Base-by-base conservation (phyloP, 1,284 basidiomycete genomes). In the Trametes hirsuta region DNA sequence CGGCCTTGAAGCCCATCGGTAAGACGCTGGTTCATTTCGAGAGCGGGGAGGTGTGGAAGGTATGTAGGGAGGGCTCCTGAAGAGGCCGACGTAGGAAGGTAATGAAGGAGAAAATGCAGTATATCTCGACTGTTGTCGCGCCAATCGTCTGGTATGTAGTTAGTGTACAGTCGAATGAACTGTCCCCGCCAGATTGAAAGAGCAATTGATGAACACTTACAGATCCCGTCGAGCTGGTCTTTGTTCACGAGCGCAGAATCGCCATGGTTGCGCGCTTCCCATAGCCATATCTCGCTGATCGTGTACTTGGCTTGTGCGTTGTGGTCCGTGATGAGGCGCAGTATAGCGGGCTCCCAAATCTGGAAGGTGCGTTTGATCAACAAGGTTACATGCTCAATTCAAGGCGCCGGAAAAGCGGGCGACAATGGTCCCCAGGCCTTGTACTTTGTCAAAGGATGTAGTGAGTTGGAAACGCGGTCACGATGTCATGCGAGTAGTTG, bases 191-290 rank as follows among this genome's bases (percentile, higher is more conserved):
- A 30, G 22, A 36, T 14, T 22, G 22, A n/a, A 34, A 4, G 12
- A 34, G 21, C 10, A 14, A 21, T 4, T 15, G 25, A 36, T 25
- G 37, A 24, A 21, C 44, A 22, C 77, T 59, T 54, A 83, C 80
- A 79, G 6, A 77, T 71, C 37, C 81, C 79, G 4, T 82, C 81
- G 0, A 86, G 70, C 6, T 71, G 71, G 0, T 75, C 74, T 0
- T 70, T 72, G 62, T 87, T 87, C 41, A 87, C 64, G 14, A 83
- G 69, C 1, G 76, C 78, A 4, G 81, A 74, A 42, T 85, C 84
- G 1, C 83, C 85, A 55, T 86, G 84, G 60, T 84, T 80, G 3
- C 79, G 75, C 46, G 81, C 79, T 68, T 87, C 85, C 61, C 85
- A 74, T 1, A 78, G 66, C 84, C 84, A 87, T 14, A 87, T 77